Percentiles rank a stretch among this genome's conserved stretches.
These are phyloP conservation scores for Ambrosia trifida DNA, from an alignment of 129 eudicot genomes.

Conservation along the genomic window DNA sequence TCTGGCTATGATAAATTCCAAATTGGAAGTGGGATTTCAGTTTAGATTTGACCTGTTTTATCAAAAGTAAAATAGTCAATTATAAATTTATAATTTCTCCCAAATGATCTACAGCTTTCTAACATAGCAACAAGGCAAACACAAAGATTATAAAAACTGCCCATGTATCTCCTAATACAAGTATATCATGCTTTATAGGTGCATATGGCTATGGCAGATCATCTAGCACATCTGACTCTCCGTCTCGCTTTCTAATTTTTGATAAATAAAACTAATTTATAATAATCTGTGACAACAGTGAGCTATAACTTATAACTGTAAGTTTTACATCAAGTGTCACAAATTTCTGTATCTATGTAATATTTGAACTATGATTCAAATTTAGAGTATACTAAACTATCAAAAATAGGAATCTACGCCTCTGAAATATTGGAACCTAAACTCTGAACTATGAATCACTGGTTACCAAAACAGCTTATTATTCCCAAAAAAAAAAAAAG, in stretches of 20 bases:
- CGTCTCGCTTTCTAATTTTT: background rate
- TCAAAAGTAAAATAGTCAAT: conserved; percentile 27
- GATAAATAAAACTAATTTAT: background rate
- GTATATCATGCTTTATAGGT: background rate
- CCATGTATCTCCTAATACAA: background rate
- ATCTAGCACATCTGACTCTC: conserved; percentile 2
- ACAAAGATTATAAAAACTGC: background rate
- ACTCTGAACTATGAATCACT: background rate
- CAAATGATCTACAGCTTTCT: conserved; percentile 1
- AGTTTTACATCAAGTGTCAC: background rate
- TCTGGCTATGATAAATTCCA: conserved; percentile 31
- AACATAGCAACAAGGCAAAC: background rate
- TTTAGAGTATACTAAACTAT: background rate
- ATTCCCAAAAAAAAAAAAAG: background rate
- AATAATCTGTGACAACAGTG: background rate
- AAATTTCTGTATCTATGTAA: background rate
- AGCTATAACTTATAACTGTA: background rate
- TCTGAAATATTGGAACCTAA: background rate
- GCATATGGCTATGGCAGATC: background rate
- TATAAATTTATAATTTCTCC: background rate
- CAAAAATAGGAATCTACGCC: background rate
- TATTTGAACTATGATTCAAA: background rate
- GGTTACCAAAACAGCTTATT: background rate
- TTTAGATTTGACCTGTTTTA: conserved; percentile 47
- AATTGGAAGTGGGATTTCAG: conserved; percentile 37